Base-by-base conservation (phyloP, 148 eudicot genomes). In the Vaccinium darrowii region DNA sequence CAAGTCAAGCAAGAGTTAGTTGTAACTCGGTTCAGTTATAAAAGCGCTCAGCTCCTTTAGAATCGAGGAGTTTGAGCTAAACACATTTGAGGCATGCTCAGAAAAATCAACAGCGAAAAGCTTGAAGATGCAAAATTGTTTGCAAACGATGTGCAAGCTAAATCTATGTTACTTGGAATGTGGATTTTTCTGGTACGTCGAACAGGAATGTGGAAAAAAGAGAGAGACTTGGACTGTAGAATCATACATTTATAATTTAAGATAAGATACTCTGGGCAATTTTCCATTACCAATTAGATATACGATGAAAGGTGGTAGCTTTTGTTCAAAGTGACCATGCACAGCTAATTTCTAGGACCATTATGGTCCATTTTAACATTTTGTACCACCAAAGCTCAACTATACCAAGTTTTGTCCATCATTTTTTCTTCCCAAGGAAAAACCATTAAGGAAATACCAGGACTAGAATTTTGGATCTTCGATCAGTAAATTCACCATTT, bases 71-170 rank as follows among this genome's bases (percentile, higher is more conserved):
- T 63, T 63, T 63, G 27, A n/a, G 27, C 13, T 63, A 13, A 30
- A 39, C 49, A 79, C 19, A 27, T 79, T 56, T 56, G n/a, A 79
- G 49, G 67, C 49, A 56, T 79, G 67, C 49, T 79, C 47, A 79
- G 33, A 56, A 9, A 54, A 79, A 54, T 16, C 56, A 18, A 33
- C 25, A 7, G 47, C 18, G 47, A 30, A 33, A 56, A 79, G 67
- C 14, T 30, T 33, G 8, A 56, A 79, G 81, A 63, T 23, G 67
- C 81, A 56, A 30, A 51, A 51, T 50, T 15, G 36, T 16, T 6
- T 54, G 10, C 21, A 8, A 33, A 12, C 73, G 1, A 67, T 4
- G 16, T 25, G 36, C 33, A n/a, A 11, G 72, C 33, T 23, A 25
- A n/a, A 65, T 65, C 72, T 65, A 62, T 2, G 4, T 63, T n/a